phyloP scores from a whole-genome alignment of 371 early-diverging fungal species.

The Mucor mucedo region DNA sequence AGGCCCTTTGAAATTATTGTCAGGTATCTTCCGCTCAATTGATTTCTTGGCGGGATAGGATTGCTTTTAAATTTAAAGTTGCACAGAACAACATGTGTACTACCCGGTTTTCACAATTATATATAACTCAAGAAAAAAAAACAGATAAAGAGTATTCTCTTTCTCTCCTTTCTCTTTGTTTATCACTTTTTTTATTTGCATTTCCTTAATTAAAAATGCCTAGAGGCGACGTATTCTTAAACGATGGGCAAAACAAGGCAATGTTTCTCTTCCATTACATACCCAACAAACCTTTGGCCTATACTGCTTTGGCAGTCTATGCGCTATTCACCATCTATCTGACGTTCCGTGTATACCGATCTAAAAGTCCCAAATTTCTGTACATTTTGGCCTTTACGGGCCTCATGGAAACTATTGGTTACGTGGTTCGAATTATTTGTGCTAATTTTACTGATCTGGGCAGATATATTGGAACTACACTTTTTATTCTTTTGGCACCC shows the following conservation, averaged over 20 bases:
- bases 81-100: too few species aligned
- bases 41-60: too few species aligned
- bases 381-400: conserved; percentile 40
- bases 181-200: neutral
- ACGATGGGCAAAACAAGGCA: neutral
- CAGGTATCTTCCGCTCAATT: too few species aligned
- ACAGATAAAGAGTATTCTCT: too few species aligned
- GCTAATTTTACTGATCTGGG: conserved; percentile 29
- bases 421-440: conserved; percentile 31
- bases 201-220: neutral
- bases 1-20: too few species aligned
- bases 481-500: conserved; percentile 42
- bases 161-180: too few species aligned
- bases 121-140: too few species aligned
- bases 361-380: conserved; percentile 24
- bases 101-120: too few species aligned
- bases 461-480: conserved; percentile 31
- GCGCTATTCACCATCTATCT: conserved; percentile 11
- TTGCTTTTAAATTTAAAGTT: too few species aligned
- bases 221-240: neutral
- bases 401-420: conserved; percentile 40
- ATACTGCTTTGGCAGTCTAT: conserved; percentile 12
- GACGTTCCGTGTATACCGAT: conserved; percentile 1
- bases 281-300: conserved; percentile 10
- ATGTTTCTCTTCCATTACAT: conserved; percentile 15